These are phyloP conservation scores for Acanthamoeba comandoni DNA, from an alignment of 208 protist genomes.

Conservation along the genomic window DNA sequence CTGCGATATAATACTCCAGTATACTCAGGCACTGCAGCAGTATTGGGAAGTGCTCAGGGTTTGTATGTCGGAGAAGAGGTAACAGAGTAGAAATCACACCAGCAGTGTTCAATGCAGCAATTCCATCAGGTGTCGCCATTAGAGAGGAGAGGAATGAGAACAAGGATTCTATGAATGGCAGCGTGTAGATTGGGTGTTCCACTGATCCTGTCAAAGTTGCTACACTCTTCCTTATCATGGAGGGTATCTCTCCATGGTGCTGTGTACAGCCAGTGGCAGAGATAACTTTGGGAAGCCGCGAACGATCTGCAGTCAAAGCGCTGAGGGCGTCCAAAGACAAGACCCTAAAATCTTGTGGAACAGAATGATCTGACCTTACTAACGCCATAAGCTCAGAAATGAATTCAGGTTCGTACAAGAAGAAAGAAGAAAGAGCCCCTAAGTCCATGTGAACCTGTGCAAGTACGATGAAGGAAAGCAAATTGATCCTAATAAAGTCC, in stretches of 20 bases:
- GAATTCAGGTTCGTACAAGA: slow-evolving; percentile 70
- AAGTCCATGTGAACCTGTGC: slow-evolving; percentile 65
- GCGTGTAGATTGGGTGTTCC: slow-evolving; percentile 66
- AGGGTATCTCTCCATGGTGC: slow-evolving; percentile 69
- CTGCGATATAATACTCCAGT: slow-evolving; percentile 49
- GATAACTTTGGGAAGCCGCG: slow-evolving; percentile 63
- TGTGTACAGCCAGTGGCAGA: slow-evolving; percentile 54
- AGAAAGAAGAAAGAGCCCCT: slow-evolving; percentile 42
- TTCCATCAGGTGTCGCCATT: slow-evolving; percentile 68
- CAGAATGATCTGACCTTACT: slow-evolving; percentile 21
- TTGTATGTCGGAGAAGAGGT: slow-evolving; percentile 51
- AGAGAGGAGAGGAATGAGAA: slow-evolving; percentile 63
- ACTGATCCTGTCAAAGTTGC: slow-evolving; percentile 57
- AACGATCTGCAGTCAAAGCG: slow-evolving; percentile 48
- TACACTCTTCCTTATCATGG: slow-evolving; percentile 47
- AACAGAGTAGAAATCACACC: slow-evolving; percentile 59
- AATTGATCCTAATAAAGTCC: slow-evolving; percentile 32
- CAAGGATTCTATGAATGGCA: slow-evolving; percentile 55
- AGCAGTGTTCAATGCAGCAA: slow-evolving; percentile 50
- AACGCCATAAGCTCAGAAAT: slow-evolving; percentile 70
- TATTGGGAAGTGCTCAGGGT: slow-evolving; percentile 22
- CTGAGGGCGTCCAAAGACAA: slow-evolving; percentile 44
- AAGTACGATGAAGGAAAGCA: slow-evolving; percentile 65
- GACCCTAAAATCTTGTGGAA: slow-evolving; percentile 51
- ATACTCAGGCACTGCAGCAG: slow-evolving; percentile 67